These are phyloP conservation scores for Candida glaebosa DNA, from an alignment of 805 yeast genomes.

Conservation along the genomic window DNA sequence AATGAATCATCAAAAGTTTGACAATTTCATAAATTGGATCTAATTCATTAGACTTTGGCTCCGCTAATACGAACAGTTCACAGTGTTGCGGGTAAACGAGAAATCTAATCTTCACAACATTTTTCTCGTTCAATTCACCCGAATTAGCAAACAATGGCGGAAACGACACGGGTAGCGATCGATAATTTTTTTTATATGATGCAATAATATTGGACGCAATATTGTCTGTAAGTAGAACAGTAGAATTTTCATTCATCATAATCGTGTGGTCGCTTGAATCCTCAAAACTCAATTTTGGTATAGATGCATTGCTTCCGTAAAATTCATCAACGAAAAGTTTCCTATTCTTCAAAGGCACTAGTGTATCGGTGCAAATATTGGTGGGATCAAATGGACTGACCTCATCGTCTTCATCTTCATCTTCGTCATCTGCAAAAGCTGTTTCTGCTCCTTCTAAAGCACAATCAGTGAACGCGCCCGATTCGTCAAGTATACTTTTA, in stretches of 20 bases:
- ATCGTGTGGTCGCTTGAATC: conserved; percentile 9
- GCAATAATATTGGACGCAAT: conserved; percentile 30
- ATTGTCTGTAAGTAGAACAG: conserved; percentile 24
- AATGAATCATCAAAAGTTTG: conserved; percentile 38
- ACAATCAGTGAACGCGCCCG: neutral
- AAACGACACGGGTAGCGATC: conserved; percentile 31
- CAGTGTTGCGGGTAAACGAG: conserved; percentile 42
- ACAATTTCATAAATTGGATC: conserved; percentile 66
- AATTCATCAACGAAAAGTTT: conserved; percentile 32
- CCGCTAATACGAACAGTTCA: conserved; percentile 48
- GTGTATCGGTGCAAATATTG: conserved; percentile 30
- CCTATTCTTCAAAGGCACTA: conserved; percentile 22
- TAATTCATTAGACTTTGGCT: conserved; percentile 52
- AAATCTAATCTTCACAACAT: conserved; percentile 29
- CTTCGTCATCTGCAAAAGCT: conserved; percentile 9
- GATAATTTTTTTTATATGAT: conserved; percentile 26
- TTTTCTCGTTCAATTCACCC: conserved; percentile 20
- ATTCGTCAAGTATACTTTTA: conserved; percentile 7
- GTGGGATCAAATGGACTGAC: conserved; percentile 40
- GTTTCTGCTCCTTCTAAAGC: neutral
- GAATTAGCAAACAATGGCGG: conserved; percentile 27
- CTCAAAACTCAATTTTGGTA: conserved; percentile 19
- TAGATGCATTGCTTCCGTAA: conserved; percentile 12
- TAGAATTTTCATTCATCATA: conserved; percentile 16
- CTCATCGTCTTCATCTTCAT: conserved; percentile 23